phyloP scores from a whole-genome alignment of 345 rosid genomes.

The Laguncularia racemosa region DNA sequence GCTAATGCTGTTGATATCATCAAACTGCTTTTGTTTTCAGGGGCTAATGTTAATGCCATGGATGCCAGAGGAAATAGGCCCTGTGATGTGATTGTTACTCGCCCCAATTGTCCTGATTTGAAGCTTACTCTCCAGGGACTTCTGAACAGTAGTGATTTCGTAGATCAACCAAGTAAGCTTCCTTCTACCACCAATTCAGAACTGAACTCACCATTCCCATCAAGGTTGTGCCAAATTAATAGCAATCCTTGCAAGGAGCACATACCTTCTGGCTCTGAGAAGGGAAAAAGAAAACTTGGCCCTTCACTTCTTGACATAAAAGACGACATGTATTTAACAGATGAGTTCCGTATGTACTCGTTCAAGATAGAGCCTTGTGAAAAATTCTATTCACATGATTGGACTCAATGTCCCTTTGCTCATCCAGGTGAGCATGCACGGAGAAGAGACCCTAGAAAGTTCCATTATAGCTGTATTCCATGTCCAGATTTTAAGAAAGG shows the following conservation, averaged over 20 bases:
- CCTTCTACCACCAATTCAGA: conserved; percentile 26
- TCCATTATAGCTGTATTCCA: conserved; percentile 91
- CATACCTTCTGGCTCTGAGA: conserved; percentile 33
- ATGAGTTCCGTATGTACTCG: conserved; percentile 94
- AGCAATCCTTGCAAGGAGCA: conserved; percentile 37
- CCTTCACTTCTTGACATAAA: conserved; percentile 93
- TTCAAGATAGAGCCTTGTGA: conserved; percentile 94
- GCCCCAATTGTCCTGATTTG: conserved; percentile 51
- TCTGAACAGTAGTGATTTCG: conserved; percentile 47
- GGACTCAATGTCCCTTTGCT: conserved; percentile 97
- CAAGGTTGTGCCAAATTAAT: conserved; percentile 2
- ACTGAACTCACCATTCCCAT: conserved; percentile 47
- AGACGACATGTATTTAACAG: conserved; percentile 83
- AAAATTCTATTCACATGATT: conserved; percentile 91
- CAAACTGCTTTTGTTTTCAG: conserved; percentile 68
- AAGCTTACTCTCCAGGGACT: conserved; percentile 60
- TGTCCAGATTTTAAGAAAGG: conserved; percentile 96
- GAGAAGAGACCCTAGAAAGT: conserved; percentile 95
- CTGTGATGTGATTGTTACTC: conserved; percentile 71
- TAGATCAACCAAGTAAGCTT: conserved; percentile 31
- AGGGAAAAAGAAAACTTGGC: conserved; percentile 79
- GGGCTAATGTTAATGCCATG: conserved; percentile 56
- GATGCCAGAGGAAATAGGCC: conserved; percentile 65
- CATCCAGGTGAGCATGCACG: conserved; percentile 98
- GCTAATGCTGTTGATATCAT: conserved; percentile 65